Conservation (phyloP, 2,329 filamentous ascomycete genomes). For the Ascochyta pisi region DNA sequence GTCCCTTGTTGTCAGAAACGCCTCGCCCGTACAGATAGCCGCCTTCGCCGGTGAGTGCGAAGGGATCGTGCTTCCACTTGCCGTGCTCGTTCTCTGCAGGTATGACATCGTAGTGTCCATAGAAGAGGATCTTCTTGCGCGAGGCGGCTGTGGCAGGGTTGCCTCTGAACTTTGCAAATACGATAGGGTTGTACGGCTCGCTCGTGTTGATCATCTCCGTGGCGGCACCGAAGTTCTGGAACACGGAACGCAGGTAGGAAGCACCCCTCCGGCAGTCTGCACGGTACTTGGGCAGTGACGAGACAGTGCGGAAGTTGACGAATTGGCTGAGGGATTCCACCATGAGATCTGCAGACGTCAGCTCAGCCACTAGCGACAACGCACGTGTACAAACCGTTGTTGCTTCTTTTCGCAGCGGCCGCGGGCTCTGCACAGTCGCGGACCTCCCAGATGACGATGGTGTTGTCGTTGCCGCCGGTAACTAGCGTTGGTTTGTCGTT, state of each 20-base stretch:
- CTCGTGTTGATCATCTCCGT: constrained; percentile 83
- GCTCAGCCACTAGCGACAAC: constrained; percentile 11
- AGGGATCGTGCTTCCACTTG: constrained; percentile 89
- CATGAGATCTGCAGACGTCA: constrained; percentile 62
- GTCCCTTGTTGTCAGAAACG: constrained; percentile 98
- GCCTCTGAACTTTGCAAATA: constrained; percentile 85
- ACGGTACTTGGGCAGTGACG: constrained; percentile 82
- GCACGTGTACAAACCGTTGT: constrained; percentile 57
- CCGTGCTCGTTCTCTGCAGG: constrained; percentile 81
- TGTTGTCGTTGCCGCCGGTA: constrained; percentile 91
- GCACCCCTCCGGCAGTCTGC: constrained; percentile 93
- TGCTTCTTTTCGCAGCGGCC: constrained; percentile 57
- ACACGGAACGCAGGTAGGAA: constrained; percentile 86
- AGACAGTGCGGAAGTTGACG: constrained; percentile 90
- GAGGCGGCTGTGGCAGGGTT: constrained; percentile 69
- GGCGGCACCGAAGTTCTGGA: constrained; percentile 88
- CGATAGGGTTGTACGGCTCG: constrained; percentile 84
- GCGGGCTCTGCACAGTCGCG: constrained; percentile 60
- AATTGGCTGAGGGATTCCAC: constrained; percentile 75
- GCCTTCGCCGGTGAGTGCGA: constrained; percentile 85
- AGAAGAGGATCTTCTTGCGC: constrained; percentile 90
- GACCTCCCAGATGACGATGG: constrained; percentile 87
- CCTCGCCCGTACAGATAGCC: constrained; percentile 94
- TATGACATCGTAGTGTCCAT: constrained; percentile 98
- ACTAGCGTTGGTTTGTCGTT: constrained; percentile 83